Conservation (phyloP, 2,329 filamentous ascomycete genomes). For the Fusarium dlaminii region DNA sequence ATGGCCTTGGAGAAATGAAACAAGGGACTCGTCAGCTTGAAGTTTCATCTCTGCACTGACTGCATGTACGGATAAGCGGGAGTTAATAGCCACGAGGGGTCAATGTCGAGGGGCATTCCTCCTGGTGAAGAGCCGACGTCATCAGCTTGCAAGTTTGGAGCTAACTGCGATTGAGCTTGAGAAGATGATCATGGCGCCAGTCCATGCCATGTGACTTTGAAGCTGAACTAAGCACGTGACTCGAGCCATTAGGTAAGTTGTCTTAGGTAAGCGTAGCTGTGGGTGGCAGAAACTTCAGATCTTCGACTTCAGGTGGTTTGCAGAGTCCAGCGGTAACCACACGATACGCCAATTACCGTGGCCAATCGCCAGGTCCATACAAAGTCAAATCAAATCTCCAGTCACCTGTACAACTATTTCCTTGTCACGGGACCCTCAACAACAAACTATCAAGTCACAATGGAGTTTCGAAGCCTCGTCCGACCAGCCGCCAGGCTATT, state of each 20-base stretch:
- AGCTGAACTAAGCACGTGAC: neutral
- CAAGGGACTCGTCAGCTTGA: slow-evolving; percentile 40
- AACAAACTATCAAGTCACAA: slow-evolving; percentile 32
- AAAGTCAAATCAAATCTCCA: neutral
- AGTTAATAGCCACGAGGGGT: slow-evolving; percentile 33
- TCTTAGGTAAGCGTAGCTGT: slow-evolving; percentile 28
- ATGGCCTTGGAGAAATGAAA: slow-evolving; percentile 35
- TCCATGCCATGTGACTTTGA: slow-evolving; percentile 3
- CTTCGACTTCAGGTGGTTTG: slow-evolving; percentile 26
- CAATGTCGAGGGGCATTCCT: slow-evolving; percentile 24
- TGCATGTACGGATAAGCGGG: slow-evolving; percentile 1
- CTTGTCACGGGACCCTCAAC: neutral
- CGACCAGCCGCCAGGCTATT: slow-evolving; percentile 50
- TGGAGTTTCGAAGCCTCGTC: slow-evolving; percentile 50
- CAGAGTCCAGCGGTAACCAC: slow-evolving; percentile 27
- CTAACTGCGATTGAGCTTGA: neutral
- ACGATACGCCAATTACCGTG: slow-evolving; percentile 38
- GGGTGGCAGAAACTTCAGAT: slow-evolving; percentile 42
- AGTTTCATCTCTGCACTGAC: slow-evolving; percentile 16
- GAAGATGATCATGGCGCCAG: neutral
- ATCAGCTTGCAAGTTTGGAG: slow-evolving; percentile 24
- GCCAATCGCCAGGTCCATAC: slow-evolving; percentile 35
- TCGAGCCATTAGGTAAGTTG: neutral
- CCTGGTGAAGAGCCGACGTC: slow-evolving; percentile 27
- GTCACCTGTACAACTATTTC: neutral